Evolutionary conservation across 169 alveolate genomes (phyloP).

Genomic region (Pseudocohnilembus persalinus): DNA sequence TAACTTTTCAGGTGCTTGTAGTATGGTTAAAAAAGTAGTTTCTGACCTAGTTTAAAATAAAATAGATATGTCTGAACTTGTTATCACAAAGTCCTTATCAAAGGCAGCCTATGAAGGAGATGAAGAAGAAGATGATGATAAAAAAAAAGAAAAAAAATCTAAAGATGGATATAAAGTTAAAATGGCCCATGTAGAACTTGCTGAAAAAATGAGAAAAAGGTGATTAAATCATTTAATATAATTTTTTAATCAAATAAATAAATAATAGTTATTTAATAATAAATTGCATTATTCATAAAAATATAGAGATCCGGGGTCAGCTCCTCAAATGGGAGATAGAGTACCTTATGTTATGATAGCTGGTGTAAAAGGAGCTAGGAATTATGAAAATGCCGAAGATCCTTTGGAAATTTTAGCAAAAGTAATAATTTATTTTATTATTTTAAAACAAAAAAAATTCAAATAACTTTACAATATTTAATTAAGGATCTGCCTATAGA

Average conservation of each 20-base stretch:
- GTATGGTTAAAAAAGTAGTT: conserved; percentile 82
- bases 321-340: conserved; percentile 98
- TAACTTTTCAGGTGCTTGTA: conserved; percentile 92
- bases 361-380: conserved; percentile 94
- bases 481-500: conserved; percentile 95
- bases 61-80: conserved; percentile 96
- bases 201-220: conserved; percentile 95
- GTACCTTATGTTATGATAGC: conserved; percentile 95
- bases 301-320: conserved; percentile 60
- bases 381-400: conserved; percentile 98
- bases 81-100: conserved; percentile 96
- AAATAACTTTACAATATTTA: not conserved
- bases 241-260: too few species aligned
- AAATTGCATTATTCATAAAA: not conserved
- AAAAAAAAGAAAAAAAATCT: conserved; percentile 39
- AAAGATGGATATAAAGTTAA: conserved; percentile 89
- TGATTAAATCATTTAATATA: too few species aligned
- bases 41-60: conserved; percentile 95
- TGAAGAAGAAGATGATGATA: conserved; percentile 50
- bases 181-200: conserved; percentile 99
- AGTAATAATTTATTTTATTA: not conserved
- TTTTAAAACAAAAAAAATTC: not conserved
- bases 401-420: conserved; percentile 96
- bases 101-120: conserved; percentile 69
- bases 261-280: not conserved